Conservation (phyloP, 164 flowering plant genomes). For the Vitis amurensis region DNA sequence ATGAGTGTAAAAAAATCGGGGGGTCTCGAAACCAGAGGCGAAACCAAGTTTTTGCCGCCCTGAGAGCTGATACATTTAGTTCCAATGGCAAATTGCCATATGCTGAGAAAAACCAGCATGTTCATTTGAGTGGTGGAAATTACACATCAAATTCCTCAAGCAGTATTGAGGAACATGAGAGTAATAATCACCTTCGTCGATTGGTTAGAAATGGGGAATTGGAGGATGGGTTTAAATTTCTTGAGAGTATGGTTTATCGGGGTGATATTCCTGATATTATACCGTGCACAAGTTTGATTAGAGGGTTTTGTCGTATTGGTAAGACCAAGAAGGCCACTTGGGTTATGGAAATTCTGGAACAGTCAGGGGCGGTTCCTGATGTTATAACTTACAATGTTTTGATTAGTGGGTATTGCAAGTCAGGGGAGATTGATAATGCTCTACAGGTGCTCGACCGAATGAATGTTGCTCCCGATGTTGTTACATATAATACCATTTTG, state of each 20-base stretch:
- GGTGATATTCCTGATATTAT: constrained; percentile 72
- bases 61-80: constrained; percentile 28
- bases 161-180: constrained; percentile 51
- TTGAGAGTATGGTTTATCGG: constrained; percentile 60
- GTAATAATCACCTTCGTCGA: constrained; percentile 52
- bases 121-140: constrained; percentile 24
- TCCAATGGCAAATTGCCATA: constrained; percentile 37
- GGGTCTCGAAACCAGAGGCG: constrained; percentile 17
- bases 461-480: constrained; percentile 81
- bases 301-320: constrained; percentile 64
- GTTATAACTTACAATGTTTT: constrained; percentile 82
- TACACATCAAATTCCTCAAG: constrained; percentile 14
- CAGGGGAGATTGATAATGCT: constrained; percentile 77
- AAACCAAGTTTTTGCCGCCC: constrained; percentile 29
- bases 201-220: constrained; percentile 67
- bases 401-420: constrained; percentile 78
- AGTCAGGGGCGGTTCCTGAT: constrained; percentile 83
- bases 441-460: constrained; percentile 60
- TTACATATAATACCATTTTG: constrained; percentile 80
- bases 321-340: constrained; percentile 63
- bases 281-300: constrained; percentile 70
- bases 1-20: constrained; percentile 11
- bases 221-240: constrained; percentile 53
- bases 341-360: constrained; percentile 70
- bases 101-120: constrained; percentile 19